Percentiles rank a stretch among this genome's conserved stretches.
Conservation (phyloP, 164 flowering plant genomes). For the Magnolia kwangsiensis region DNA sequence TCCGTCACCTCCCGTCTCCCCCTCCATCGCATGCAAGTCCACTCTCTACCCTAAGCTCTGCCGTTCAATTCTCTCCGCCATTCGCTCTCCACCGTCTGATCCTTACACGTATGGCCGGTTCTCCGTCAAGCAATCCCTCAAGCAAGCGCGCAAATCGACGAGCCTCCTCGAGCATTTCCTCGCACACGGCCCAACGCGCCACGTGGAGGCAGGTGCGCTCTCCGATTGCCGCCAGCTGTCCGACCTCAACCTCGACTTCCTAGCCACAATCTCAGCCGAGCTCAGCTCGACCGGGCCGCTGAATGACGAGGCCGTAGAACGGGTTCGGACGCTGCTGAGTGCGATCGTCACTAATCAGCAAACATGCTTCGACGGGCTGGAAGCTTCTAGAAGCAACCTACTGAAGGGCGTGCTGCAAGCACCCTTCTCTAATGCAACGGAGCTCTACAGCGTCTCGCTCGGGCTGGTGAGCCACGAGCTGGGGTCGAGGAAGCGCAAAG, state of each 20-base stretch:
- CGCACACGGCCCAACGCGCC: conserved; percentile 6
- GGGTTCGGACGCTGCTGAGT: conserved; percentile 33
- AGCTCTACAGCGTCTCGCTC: conserved; percentile 46
- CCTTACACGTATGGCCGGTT: conserved; percentile 35
- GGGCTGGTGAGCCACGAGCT: conserved; percentile 34
- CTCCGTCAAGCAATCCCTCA: conserved; percentile 38
- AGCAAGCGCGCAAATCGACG: conserved; percentile 29
- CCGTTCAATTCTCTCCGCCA: conserved; percentile 36
- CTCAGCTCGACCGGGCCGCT: conserved; percentile 19
- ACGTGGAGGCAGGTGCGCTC: conserved; percentile 28
- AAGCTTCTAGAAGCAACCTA: conserved; percentile 18
- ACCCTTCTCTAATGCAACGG: conserved; percentile 21
- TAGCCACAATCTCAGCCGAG: conserved; percentile 23
- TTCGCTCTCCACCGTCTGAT: conserved; percentile 22
- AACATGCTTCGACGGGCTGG: conserved; percentile 49
- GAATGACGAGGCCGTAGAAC: conserved; percentile 11
- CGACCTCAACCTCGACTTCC: conserved; percentile 32
- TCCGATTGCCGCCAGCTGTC: conserved; percentile 37
- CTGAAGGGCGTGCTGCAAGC: conserved; percentile 13
- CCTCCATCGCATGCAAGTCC: conserved; percentile 33
- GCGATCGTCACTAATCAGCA: conserved; percentile 50
- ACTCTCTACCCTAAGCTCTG: conserved; percentile 48
- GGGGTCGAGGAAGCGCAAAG: conserved; percentile 14
- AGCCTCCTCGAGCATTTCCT: conserved; percentile 19
- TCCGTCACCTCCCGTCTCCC: background rate